A percentile compares a stretch with the other conserved stretches of the same genome.
Conservation (phyloP, 129 eudicot species). For the Tanacetum coccineum region DNA sequence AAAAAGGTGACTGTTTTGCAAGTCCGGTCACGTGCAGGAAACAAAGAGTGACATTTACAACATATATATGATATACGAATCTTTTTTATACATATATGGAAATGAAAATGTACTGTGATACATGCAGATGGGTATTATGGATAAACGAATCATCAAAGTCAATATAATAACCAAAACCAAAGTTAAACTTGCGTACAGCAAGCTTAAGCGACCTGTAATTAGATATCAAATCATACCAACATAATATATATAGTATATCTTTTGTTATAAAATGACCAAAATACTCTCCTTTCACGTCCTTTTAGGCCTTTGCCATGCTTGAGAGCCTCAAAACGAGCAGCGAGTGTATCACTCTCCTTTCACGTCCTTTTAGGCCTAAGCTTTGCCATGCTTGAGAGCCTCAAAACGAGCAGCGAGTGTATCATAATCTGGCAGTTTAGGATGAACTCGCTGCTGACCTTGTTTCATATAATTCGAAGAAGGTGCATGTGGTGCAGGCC, state of each 20-base stretch:
- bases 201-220: not conserved
- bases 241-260: not conserved
- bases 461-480: constrained; percentile 19
- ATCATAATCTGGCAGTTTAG: constrained; percentile 93
- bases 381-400: constrained; percentile 62
- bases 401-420: constrained; percentile 86
- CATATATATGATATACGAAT: not conserved
- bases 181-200: not conserved
- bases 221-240: constrained; percentile 6
- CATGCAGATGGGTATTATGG: constrained; percentile 7
- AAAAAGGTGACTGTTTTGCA: too few species aligned
- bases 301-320: constrained; percentile 46
- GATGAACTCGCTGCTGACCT: constrained; percentile 72
- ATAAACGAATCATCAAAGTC: constrained; percentile 23
- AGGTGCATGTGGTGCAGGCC: constrained; percentile 61
- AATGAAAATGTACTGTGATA: constrained; percentile 3
- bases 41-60: too few species aligned
- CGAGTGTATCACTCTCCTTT: too few species aligned
- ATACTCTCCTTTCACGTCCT: not conserved
- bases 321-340: constrained; percentile 91
- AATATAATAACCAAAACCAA: not conserved
- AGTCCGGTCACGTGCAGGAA: too few species aligned
- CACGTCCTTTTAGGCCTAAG: constrained; percentile 7
- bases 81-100: not conserved
- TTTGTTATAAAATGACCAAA: not conserved